Evolutionary conservation across 2,329 filamentous ascomycete species (phyloP).

Genomic region (Lecanicillium sp.): DNA sequence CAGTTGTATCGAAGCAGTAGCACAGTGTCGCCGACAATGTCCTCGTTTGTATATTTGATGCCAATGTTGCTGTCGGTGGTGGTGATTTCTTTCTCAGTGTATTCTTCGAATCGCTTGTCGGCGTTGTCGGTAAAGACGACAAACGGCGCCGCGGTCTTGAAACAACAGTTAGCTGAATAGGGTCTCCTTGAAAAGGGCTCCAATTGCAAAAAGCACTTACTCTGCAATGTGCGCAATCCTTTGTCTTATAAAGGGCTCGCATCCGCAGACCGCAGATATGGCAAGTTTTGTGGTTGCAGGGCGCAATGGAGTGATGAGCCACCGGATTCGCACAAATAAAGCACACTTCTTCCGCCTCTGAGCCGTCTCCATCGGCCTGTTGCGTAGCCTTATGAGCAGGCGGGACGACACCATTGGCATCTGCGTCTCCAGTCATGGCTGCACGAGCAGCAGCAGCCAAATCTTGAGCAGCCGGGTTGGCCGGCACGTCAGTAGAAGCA

Average conservation of each 20-base stretch:
- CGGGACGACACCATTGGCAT: slow-evolving; percentile 11
- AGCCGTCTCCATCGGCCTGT: slow-evolving; percentile 37
- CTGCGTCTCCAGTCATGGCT: slow-evolving; percentile 28
- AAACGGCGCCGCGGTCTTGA: slow-evolving; percentile 58
- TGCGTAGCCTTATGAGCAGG: slow-evolving; percentile 17
- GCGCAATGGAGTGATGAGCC: slow-evolving; percentile 77
- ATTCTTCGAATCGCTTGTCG: slow-evolving; percentile 80
- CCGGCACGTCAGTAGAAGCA: slow-evolving; percentile 9
- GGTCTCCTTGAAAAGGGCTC: neutral
- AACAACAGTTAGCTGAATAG: neutral
- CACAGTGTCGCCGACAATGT: slow-evolving; percentile 86
- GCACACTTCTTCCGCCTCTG: slow-evolving; percentile 72
- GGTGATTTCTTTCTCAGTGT: slow-evolving; percentile 61
- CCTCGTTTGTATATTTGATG: slow-evolving; percentile 80
- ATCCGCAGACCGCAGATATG: slow-evolving; percentile 91
- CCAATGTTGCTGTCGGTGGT: slow-evolving; percentile 78
- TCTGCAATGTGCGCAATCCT: slow-evolving; percentile 92
- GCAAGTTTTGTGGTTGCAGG: slow-evolving; percentile 93
- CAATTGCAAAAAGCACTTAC: slow-evolving; percentile 40
- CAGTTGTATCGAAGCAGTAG: slow-evolving; percentile 91
- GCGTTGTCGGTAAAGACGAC: slow-evolving; percentile 89
- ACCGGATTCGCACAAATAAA: slow-evolving; percentile 95
- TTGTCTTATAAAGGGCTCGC: slow-evolving; percentile 91
- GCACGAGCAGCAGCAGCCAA: slow-evolving; percentile 18
- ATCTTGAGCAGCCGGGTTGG: slow-evolving; percentile 22